Evolutionary conservation across 2,329 filamentous ascomycete genomes (phyloP).

Genomic region (Cryphonectria carpinicola): DNA sequence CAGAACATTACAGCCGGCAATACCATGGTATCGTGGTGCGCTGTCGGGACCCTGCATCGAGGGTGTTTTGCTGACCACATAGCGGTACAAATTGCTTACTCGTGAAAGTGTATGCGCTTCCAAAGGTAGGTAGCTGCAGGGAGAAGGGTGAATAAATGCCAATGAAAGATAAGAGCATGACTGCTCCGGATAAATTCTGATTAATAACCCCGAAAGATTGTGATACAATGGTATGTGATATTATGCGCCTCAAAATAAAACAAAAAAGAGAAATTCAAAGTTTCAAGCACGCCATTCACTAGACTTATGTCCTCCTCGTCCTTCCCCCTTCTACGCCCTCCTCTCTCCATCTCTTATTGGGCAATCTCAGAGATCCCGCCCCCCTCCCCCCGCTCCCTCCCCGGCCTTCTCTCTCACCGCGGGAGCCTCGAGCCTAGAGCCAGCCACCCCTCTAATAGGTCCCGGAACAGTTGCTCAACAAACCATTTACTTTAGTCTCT

Average conservation of each 20-base stretch:
- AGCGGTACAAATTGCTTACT: background rate
- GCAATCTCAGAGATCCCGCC: background rate
- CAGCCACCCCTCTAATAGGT: too few species aligned
- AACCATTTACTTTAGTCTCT: too few species aligned
- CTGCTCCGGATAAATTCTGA: background rate
- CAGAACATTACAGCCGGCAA: background rate
- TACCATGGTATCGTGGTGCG: background rate
- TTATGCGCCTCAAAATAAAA: background rate
- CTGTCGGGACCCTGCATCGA: background rate
- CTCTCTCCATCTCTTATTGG: background rate
- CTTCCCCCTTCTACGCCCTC: background rate
- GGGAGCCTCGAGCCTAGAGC: too few species aligned
- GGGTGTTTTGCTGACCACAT: background rate
- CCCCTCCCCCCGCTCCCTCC: too few species aligned
- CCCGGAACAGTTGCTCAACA: too few species aligned
- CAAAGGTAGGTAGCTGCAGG: too few species aligned
- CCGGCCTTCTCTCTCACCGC: too few species aligned
- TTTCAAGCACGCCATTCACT: background rate
- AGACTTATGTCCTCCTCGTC: background rate
- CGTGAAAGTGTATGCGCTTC: too few species aligned
- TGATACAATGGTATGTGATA: too few species aligned
- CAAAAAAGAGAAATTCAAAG: too few species aligned
- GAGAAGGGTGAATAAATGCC: too few species aligned
- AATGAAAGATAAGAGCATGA: background rate
- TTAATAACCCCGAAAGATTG: background rate